Evolutionary conservation across 2,329 filamentous ascomycete genomes (phyloP).

Genomic region (Trichophyton verrucosum): DNA sequence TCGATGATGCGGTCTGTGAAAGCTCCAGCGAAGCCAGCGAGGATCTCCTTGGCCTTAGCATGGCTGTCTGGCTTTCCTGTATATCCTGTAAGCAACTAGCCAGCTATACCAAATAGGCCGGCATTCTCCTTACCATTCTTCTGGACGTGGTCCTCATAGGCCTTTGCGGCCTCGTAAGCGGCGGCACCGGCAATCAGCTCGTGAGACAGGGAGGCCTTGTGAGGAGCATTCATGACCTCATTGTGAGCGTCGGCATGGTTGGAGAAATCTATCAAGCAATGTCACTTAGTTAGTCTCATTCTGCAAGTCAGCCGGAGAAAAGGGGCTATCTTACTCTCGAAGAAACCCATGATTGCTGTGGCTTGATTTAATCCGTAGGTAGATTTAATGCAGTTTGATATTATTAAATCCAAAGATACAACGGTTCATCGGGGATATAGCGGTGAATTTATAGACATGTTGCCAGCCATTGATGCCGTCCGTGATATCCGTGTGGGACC

Average conservation of each 20-base stretch:
- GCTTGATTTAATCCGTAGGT: not conserved
- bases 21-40: constrained; percentile 61
- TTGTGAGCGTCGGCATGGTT: constrained; percentile 27
- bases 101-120: not conserved
- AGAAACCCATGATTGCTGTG: not conserved
- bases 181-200: constrained; percentile 66
- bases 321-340: not conserved
- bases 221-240: constrained; percentile 38
- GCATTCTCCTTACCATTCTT: constrained; percentile 43
- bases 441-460: not conserved
- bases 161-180: constrained; percentile 67
- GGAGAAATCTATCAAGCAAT: not conserved
- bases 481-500: not conserved
- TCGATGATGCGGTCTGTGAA: constrained; percentile 66
- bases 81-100: not conserved
- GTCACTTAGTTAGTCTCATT: not conserved
- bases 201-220: constrained; percentile 55
- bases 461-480: not conserved
- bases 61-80: constrained; percentile 57
- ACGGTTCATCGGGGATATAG: not conserved
- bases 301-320: not conserved
- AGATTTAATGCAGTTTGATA: not conserved
- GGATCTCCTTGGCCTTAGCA: constrained; percentile 61
- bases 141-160: constrained; percentile 63
- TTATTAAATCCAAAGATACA: not conserved